A percentile compares a stretch with the other conserved stretches of the same genome.
Evolutionary conservation across 768 basidiomycete species (phyloP).

Genomic region (Lentinula aciculospora): DNA sequence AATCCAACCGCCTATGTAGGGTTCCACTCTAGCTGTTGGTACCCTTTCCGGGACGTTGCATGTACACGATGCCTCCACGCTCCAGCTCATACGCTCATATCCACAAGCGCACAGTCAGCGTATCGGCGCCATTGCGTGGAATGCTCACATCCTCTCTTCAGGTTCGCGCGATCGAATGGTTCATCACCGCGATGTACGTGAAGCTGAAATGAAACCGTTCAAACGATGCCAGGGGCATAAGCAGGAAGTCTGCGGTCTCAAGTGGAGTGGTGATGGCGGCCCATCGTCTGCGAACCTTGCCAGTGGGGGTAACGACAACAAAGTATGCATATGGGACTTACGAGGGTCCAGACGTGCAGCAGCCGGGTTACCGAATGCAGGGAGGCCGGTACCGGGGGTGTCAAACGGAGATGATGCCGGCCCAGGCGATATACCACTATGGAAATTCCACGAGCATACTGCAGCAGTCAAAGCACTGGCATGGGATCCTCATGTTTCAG

Average conservation of each 20-base stretch:
- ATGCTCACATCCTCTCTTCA: slow-evolving; percentile 77
- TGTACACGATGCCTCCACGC: slow-evolving; percentile 86
- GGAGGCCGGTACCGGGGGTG: slow-evolving; percentile 16
- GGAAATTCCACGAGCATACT: slow-evolving; percentile 94
- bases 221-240: slow-evolving; percentile 69
- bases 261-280: slow-evolving; percentile 68
- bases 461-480: slow-evolving; percentile 98
- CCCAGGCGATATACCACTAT: slow-evolving; percentile 63
- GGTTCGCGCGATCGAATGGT: slow-evolving; percentile 90
- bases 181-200: slow-evolving; percentile 89
- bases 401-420: slow-evolving; percentile 22
- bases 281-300: slow-evolving; percentile 57
- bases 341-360: slow-evolving; percentile 53
- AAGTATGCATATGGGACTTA: slow-evolving; percentile 96
- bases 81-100: slow-evolving; percentile 76
- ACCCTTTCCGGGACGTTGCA: slow-evolving; percentile 86
- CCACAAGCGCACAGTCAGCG: slow-evolving; percentile 80
- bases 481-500: slow-evolving; percentile 94
- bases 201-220: slow-evolving; percentile 57
- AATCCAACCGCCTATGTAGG: slow-evolving; percentile 28
- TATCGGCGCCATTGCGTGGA: slow-evolving; percentile 95
- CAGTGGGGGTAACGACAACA: slow-evolving; percentile 97
- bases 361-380: slow-evolving; percentile 19
- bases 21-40: slow-evolving; percentile 87
- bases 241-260: slow-evolving; percentile 94